Conservation (phyloP, 2,329 filamentous ascomycete genomes). For the Fonsecaea multimorphosa region DNA sequence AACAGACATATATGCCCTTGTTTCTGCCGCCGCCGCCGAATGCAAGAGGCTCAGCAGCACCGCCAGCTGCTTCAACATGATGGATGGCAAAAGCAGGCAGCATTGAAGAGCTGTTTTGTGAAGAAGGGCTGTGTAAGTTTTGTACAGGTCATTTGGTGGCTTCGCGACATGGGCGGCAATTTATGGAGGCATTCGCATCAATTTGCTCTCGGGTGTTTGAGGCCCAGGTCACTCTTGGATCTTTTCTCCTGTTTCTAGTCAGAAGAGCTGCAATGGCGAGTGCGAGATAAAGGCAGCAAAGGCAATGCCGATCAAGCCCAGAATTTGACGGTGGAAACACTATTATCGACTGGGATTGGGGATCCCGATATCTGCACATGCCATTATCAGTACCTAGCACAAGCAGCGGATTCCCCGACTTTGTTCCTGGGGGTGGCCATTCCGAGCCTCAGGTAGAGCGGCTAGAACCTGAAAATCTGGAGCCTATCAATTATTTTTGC, state of each 20-base stretch:
- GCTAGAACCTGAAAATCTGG: background rate
- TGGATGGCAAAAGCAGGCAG: background rate
- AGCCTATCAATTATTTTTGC: slow-evolving; percentile 1
- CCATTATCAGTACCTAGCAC: background rate
- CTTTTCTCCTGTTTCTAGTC: background rate
- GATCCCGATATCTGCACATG: background rate
- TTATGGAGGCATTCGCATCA: background rate
- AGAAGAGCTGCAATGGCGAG: background rate
- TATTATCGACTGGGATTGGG: no score
- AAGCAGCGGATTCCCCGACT: background rate
- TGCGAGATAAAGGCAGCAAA: background rate
- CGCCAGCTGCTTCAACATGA: slow-evolving; percentile 52
- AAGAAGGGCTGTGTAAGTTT: slow-evolving; percentile 12
- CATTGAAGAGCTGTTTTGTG: slow-evolving; percentile 10
- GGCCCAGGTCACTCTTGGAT: background rate
- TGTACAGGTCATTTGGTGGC: background rate
- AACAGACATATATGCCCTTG: slow-evolving; percentile 67
- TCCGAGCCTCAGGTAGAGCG: background rate
- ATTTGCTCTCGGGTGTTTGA: background rate
- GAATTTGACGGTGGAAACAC: background rate
- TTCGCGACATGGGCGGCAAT: background rate
- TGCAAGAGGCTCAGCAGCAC: slow-evolving; percentile 47
- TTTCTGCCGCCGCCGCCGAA: slow-evolving; percentile 64
- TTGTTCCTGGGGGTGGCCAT: background rate
- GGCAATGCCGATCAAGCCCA: background rate